These are phyloP conservation scores for Lachancea meyersii DNA, from an alignment of 805 yeast genomes.

Conservation along the genomic window DNA sequence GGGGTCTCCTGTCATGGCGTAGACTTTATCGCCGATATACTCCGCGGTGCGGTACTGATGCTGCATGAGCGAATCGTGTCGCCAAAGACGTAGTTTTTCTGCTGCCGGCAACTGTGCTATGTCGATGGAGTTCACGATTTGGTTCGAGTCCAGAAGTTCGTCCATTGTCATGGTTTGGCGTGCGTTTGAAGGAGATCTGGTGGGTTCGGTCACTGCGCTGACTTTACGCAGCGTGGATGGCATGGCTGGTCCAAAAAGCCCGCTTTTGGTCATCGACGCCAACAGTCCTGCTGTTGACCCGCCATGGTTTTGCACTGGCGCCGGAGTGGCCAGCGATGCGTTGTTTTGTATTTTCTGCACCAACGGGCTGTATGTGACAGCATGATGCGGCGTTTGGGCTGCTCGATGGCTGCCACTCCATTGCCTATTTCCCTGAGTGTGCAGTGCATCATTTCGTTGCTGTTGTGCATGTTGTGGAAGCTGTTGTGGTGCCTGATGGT, in stretches of 20 bases:
- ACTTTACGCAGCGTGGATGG: conserved; percentile 30
- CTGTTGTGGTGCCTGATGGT: not conserved
- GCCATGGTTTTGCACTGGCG: conserved; percentile 11
- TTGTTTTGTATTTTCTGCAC: conserved; percentile 15
- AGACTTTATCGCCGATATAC: conserved; percentile 84
- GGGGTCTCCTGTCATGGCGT: conserved; percentile 76
- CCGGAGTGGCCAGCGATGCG: conserved; percentile 37
- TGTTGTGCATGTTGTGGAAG: not conserved
- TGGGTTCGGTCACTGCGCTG: conserved; percentile 20
- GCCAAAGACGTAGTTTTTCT: conserved; percentile 81
- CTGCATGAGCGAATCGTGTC: conserved; percentile 88
- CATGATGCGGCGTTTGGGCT: conserved; percentile 16
- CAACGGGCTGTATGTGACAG: conserved; percentile 13
- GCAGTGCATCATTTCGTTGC: not conserved
- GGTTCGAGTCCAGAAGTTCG: conserved; percentile 1
- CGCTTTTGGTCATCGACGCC: conserved; percentile 24
- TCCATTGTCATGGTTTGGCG: not conserved
- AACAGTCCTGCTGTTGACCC: conserved; percentile 19
- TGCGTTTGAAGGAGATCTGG: too few species aligned
- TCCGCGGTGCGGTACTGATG: conserved; percentile 88
- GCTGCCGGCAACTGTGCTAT: conserved; percentile 52
- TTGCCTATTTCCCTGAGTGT: conserved; percentile 2
- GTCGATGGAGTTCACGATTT: conserved; percentile 16
- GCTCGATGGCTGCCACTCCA: conserved; percentile 44
- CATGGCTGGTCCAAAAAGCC: conserved; percentile 25